phyloP scores from a whole-genome alignment of 2,329 filamentous ascomycete species.

The Neoarthrinium moseri region DNA sequence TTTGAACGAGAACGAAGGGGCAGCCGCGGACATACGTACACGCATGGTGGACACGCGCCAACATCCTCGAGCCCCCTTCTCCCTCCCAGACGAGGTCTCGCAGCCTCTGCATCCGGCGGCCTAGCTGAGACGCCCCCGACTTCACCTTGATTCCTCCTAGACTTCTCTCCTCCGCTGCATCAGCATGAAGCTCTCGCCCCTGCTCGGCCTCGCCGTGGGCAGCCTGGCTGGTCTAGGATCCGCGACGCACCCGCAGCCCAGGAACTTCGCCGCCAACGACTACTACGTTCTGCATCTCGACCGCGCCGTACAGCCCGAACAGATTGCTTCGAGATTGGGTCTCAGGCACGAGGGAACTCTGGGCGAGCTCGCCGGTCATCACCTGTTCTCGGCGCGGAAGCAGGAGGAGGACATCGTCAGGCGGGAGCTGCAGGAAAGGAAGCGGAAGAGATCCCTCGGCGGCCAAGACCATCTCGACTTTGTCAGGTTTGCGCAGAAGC shows the following conservation, averaged over 20 bases:
- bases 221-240: conserved; percentile 49
- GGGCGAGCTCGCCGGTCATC: conserved; percentile 74
- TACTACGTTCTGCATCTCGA: conserved; percentile 92
- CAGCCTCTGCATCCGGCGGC: too few relatives aligned
- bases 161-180: too few relatives aligned
- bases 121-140: too few relatives aligned
- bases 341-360: conserved; percentile 79
- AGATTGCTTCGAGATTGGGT: conserved; percentile 71
- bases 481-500: conserved; percentile 79
- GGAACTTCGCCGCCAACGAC: conserved; percentile 78
- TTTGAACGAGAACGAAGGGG: too few relatives aligned
- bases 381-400: conserved; percentile 78
- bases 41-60: too few relatives aligned
- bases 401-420: conserved; percentile 59
- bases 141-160: too few relatives aligned
- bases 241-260: conserved; percentile 48
- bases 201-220: conserved; percentile 47
- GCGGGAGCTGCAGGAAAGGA: conserved; percentile 49
- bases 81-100: too few relatives aligned
- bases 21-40: too few relatives aligned
- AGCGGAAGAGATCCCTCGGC: conserved; percentile 58
- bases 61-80: too few relatives aligned
- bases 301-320: conserved; percentile 59
- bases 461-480: conserved; percentile 64
- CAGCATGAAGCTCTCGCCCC: conserved; percentile 54